Evolutionary conservation across 73 alveolate genomes (phyloP).

Genomic region (Urostyla sp.): DNA sequence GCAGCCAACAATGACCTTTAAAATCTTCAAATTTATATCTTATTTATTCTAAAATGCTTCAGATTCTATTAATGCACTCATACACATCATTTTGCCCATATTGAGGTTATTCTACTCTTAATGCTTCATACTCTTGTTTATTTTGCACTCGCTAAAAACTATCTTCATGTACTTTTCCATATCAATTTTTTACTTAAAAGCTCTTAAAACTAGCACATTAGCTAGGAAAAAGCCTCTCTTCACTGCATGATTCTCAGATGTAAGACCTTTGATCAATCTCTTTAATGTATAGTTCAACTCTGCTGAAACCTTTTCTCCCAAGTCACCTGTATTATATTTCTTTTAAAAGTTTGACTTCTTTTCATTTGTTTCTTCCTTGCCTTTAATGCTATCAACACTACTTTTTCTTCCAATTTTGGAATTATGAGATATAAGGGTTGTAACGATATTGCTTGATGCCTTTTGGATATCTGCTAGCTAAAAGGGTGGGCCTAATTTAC

Average conservation of each 20-base stretch:
- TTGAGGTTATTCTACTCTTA: slow-evolving; percentile 4
- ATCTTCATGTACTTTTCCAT: slow-evolving; percentile 46
- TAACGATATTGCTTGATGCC: slow-evolving; percentile 25
- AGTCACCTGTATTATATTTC: slow-evolving; percentile 34
- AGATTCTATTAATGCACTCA: slow-evolving; percentile 36
- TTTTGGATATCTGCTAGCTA: slow-evolving; percentile 8
- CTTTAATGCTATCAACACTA: slow-evolving; percentile 1
- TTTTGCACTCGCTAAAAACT: slow-evolving; percentile 29
- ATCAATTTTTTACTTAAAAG: slow-evolving; percentile 20
- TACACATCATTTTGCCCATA: slow-evolving; percentile 45
- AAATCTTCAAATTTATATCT: background rate
- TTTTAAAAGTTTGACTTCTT: slow-evolving; percentile 1
- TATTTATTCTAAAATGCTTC: background rate
- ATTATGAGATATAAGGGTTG: slow-evolving; percentile 29
- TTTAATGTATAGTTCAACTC: slow-evolving; percentile 43
- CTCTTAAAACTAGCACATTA: slow-evolving; percentile 24
- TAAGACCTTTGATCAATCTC: slow-evolving; percentile 43
- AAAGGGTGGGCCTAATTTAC: slow-evolving; percentile 39
- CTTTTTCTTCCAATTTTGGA: slow-evolving; percentile 30
- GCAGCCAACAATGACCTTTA: slow-evolving; percentile 48
- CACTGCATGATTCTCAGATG: slow-evolving; percentile 41
- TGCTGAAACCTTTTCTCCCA: slow-evolving; percentile 55
- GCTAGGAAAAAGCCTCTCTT: slow-evolving; percentile 55
- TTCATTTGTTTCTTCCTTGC: slow-evolving; percentile 15
- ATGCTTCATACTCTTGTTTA: slow-evolving; percentile 8